Conservation (phyloP, 176 grass and related monocot genomes). For the Guadua angustifolia region DNA sequence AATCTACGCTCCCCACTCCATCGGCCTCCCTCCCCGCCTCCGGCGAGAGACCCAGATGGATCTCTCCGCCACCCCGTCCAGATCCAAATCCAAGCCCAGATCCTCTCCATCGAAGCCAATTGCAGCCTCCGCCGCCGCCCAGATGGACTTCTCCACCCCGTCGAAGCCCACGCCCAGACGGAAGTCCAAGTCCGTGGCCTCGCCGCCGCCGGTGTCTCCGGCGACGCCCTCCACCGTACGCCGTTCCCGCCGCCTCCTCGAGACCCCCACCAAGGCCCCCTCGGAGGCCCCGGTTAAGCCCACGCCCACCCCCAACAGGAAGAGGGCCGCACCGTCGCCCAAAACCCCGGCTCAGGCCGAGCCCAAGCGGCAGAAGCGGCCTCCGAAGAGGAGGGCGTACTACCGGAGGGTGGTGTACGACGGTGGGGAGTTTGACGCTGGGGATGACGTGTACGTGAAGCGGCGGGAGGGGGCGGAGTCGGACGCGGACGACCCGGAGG, state of each 20-base stretch:
- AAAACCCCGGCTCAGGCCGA: constrained; percentile 53
- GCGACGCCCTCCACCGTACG: constrained; percentile 50
- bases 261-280: constrained; percentile 39
- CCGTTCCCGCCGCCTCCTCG: constrained; percentile 61
- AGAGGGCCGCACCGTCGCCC: constrained; percentile 48
- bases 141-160: constrained; percentile 62
- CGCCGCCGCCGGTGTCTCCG: constrained; percentile 45
- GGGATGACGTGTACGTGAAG: constrained; percentile 89
- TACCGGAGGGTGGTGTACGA: constrained; percentile 81
- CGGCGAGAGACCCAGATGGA: constrained; percentile 56
- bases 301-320: constrained; percentile 41
- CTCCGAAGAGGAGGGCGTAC: constrained; percentile 47
- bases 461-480: constrained; percentile 65
- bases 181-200: constrained; percentile 25
- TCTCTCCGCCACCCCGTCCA: constrained; percentile 47
- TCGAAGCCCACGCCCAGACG: constrained; percentile 51
- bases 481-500: constrained; percentile 66
- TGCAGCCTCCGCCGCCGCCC: background rate
- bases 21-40: constrained; percentile 21
- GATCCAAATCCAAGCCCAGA: constrained; percentile 32
- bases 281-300: constrained; percentile 16
- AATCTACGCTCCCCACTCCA: constrained; percentile 8
- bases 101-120: constrained; percentile 41
- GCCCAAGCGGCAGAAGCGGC: constrained; percentile 48
- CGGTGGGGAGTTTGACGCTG: constrained; percentile 66